Evolutionary conservation across 2,329 filamentous ascomycete species (phyloP), one percentile per base, ranked within the genome.

Genomic region (Colletotrichum nymphaeae): DNA sequence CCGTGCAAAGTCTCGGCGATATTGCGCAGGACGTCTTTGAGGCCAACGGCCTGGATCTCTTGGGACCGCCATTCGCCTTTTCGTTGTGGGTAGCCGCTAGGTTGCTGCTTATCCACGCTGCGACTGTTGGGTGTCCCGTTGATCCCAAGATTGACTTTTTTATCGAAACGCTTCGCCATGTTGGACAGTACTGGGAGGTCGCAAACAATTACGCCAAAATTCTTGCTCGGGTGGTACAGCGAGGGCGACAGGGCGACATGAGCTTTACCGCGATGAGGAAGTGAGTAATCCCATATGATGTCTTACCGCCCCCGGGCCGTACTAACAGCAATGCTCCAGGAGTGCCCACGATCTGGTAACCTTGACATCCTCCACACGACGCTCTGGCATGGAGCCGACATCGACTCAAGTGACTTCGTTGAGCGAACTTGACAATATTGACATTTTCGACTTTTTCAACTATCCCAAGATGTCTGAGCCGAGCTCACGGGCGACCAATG

Each of bases 391-490:
- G 0, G 83, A 85, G 30, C 80, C 79, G 4, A 84, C 81, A 5
- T 82, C 83, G 19, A 83, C 83, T 0, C 83, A 84, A 55, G 76
- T 79, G 2, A 81, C 82, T 4, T 82, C 84, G 0, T 78, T 83
- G 5, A 81, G 78, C 73, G 84, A 86, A 69, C 78, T 86, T 2
- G 84, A 86, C 71, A 83, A 81, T 57, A 84, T 86, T 24, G 84
- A 86, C 30, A 79, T 86, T 3, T 86, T 86, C 57, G 84, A 85
- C 74, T 86, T 86, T 69, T 86, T 86, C 77, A 85, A 86, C 28
- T 84, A 83, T 55, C 84, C 84, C 14, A 83, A 82, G 22, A 69
- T 82, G 1, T 68, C 78, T 1, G 77, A 79, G 35, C 69, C 69
- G 32, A 56, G 56, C 30, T 22, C 26, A 26, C 70, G 75, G 11